phyloP scores from a whole-genome alignment of 1,284 basidiomycete genomes.

The Phenoliferia sp. region DNA sequence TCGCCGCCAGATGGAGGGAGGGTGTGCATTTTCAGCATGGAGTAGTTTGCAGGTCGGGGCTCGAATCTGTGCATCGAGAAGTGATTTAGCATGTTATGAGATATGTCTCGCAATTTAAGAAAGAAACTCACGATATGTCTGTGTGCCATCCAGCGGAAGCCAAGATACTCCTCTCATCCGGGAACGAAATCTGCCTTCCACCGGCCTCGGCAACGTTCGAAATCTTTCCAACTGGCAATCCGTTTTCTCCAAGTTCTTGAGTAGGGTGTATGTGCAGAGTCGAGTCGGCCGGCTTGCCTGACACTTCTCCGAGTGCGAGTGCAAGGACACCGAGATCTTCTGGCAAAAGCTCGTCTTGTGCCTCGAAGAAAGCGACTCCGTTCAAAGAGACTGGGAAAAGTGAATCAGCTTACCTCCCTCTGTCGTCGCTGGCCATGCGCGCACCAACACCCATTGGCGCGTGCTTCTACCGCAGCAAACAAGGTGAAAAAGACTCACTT shows the following conservation, averaged over 20 bases:
- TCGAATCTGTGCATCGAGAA: conserved; percentile 57
- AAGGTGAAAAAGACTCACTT: conserved; percentile 6
- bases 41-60: conserved; percentile 59
- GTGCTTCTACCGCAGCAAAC: background rate
- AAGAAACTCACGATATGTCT: background rate
- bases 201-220: conserved; percentile 19
- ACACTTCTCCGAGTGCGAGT: conserved; percentile 52
- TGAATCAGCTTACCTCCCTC: background rate
- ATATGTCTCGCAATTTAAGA: background rate
- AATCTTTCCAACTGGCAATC: conserved; percentile 39
- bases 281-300: conserved; percentile 56
- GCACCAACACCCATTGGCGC: background rate
- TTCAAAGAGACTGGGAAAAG: conserved; percentile 53
- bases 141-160: conserved; percentile 1
- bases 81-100: background rate
- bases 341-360: conserved; percentile 51
- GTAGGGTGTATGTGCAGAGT: conserved; percentile 63
- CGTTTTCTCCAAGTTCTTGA: conserved; percentile 46
- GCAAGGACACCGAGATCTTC: conserved; percentile 42
- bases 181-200: conserved; percentile 11
- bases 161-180: background rate
- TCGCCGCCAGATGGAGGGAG: conserved; percentile 53
- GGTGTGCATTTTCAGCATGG: conserved; percentile 45
- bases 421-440: background rate
- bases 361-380: conserved; percentile 67